These are phyloP conservation scores for Arxiozyma slooffiae DNA, from an alignment of 1,139 yeast genomes.

Conservation along the genomic window DNA sequence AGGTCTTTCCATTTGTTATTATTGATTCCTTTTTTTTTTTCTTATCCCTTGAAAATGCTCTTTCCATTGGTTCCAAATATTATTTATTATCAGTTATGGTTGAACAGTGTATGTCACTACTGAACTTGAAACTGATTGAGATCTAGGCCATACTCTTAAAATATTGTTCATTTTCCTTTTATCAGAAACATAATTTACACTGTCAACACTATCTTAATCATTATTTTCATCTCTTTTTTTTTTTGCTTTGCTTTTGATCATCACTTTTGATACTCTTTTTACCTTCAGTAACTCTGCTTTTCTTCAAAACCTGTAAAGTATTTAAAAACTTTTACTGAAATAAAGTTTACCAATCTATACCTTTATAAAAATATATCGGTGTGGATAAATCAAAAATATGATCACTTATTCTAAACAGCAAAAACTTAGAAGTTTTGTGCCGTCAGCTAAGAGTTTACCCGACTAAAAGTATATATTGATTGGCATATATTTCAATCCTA, in stretches of 20 bases:
- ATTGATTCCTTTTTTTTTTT: background rate
- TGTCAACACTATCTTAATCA: background rate
- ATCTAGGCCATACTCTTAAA: background rate
- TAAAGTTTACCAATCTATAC: constrained; percentile 27
- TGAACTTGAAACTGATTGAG: background rate
- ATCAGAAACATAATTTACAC: background rate
- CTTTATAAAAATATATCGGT: constrained; percentile 52
- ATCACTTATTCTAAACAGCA: constrained; percentile 67
- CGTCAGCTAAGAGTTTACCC: constrained; percentile 53
- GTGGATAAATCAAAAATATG: constrained; percentile 80
- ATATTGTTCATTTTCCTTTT: background rate
- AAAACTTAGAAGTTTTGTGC: constrained; percentile 66
- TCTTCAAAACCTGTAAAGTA: constrained; percentile 27
- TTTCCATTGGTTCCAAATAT: constrained; percentile 21
- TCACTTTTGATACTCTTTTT: constrained; percentile 3
- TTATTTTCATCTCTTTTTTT: background rate
- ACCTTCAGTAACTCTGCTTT: constrained; percentile 7
- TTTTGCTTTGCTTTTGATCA: no score
- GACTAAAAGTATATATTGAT: constrained; percentile 41
- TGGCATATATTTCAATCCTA: constrained; percentile 33
- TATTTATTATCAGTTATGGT: background rate
- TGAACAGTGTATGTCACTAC: background rate
- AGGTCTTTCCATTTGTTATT: background rate
- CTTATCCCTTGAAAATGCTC: constrained; percentile 18
- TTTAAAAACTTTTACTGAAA: constrained; percentile 27